Conservation (phyloP, 1,284 basidiomycete genomes). For the Singerocomus rubriflavus region DNA sequence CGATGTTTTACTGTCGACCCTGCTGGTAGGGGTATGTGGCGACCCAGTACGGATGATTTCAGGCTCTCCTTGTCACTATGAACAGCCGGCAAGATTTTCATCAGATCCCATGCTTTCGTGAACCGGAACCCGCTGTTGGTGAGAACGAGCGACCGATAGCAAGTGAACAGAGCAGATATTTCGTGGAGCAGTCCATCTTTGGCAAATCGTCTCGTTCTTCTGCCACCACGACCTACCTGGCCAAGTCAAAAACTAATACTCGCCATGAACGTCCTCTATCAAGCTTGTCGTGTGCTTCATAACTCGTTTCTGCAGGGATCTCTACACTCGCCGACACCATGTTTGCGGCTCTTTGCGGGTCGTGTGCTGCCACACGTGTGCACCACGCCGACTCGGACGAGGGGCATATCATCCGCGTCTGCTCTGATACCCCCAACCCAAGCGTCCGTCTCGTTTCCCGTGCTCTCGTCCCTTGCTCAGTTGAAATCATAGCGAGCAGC, state of each 20-base stretch:
- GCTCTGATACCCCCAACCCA: conserved; percentile 13
- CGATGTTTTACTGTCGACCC: too few species aligned
- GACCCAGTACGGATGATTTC: too few species aligned
- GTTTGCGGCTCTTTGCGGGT: conserved; percentile 1
- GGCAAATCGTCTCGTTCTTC: conserved; percentile 13
- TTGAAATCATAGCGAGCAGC: conserved; percentile 30
- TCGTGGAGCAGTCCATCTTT: conserved; percentile 11
- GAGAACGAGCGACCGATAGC: conserved; percentile 6
- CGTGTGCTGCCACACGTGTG: neutral
- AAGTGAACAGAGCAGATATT: neutral
- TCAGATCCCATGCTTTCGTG: neutral
- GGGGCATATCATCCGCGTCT: conserved; percentile 14
- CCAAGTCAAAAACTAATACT: neutral
- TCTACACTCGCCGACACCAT: conserved; percentile 3
- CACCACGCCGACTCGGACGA: conserved; percentile 1
- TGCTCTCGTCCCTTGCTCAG: conserved; percentile 20
- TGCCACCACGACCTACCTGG: conserved; percentile 2
- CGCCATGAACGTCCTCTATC: conserved; percentile 23
- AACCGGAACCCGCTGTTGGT: conserved; percentile 5
- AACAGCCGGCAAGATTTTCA: neutral
- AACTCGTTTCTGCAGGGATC: conserved; percentile 21
- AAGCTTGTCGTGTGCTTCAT: conserved; percentile 24
- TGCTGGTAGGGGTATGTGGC: too few species aligned
- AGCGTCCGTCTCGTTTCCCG: conserved; percentile 25
- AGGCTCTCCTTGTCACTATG: neutral